Conservation (phyloP, 2,329 filamentous ascomycete genomes). For the Colletotrichum spaethianum region DNA sequence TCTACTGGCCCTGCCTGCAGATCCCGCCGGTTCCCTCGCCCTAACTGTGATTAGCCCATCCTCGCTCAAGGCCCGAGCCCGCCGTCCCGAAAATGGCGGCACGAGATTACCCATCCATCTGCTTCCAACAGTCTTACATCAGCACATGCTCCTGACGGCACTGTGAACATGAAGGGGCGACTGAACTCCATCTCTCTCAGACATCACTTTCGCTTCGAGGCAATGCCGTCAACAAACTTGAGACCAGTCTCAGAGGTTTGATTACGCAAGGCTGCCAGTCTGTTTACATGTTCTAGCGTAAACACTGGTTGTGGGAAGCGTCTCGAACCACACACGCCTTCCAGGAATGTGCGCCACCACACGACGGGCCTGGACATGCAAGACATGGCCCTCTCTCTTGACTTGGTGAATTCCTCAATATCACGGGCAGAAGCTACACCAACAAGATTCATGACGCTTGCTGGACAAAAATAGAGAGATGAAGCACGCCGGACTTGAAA, state of each 20-base stretch:
- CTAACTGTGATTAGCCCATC: slow-evolving; percentile 6
- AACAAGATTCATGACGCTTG: background rate
- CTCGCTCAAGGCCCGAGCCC: slow-evolving; percentile 20
- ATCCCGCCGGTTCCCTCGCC: slow-evolving; percentile 23
- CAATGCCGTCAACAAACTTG: slow-evolving; percentile 15
- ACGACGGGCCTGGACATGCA: background rate
- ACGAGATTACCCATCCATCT: slow-evolving; percentile 17
- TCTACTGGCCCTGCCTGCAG: slow-evolving; percentile 19
- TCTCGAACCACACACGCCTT: slow-evolving; percentile 15
- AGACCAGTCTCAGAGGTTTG: slow-evolving; percentile 37
- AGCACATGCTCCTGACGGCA: background rate
- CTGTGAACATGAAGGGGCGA: background rate
- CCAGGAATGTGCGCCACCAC: slow-evolving; percentile 23
- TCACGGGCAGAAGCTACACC: background rate
- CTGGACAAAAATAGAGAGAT: slow-evolving; percentile 29
- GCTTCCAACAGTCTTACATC: slow-evolving; percentile 14
- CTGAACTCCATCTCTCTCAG: slow-evolving; percentile 6
- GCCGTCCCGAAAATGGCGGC: slow-evolving; percentile 10
- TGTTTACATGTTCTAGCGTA: slow-evolving; percentile 19
- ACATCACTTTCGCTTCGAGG: slow-evolving; percentile 8
- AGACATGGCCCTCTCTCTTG: background rate
- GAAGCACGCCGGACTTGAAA: slow-evolving; percentile 11
- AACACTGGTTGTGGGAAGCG: background rate
- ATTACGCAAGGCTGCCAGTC: slow-evolving; percentile 14
- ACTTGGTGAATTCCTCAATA: slow-evolving; percentile 1